These are phyloP conservation scores for Rhizodiscina lignyota DNA, from an alignment of 495 filamentous ascomycete species.

Conservation along the genomic window DNA sequence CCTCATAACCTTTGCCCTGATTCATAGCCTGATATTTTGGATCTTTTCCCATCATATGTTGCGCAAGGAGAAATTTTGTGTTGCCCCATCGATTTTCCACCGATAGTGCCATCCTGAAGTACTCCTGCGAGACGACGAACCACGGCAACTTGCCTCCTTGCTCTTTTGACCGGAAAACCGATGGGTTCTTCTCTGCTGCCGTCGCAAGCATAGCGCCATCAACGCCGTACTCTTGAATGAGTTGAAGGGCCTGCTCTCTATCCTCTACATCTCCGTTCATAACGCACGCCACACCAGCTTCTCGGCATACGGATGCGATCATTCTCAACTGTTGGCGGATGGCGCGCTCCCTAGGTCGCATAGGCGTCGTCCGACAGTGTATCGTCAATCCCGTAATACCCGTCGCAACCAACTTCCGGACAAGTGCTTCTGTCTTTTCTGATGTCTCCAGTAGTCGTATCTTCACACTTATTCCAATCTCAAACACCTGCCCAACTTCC, in stretches of 20 bases:
- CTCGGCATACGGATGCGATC: conserved; percentile 58
- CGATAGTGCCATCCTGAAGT: conserved; percentile 51
- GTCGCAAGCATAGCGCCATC: conserved; percentile 97
- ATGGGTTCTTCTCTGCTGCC: conserved; percentile 73
- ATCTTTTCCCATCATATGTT: conserved; percentile 74
- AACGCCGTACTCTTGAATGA: conserved; percentile 59
- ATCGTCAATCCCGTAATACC: conserved; percentile 86
- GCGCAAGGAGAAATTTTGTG: conserved; percentile 75
- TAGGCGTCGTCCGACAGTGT: conserved; percentile 89
- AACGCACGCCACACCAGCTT: conserved; percentile 71
- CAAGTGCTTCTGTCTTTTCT: conserved; percentile 53
- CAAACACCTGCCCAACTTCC: conserved; percentile 54
- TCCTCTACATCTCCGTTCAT: conserved; percentile 86
- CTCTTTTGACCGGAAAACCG: conserved; percentile 51
- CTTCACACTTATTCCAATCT: conserved; percentile 89
- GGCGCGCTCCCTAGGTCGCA: conserved; percentile 78
- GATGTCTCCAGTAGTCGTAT: conserved; percentile 73
- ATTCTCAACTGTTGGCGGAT: conserved; percentile 73
- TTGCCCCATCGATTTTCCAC: conserved; percentile 77
- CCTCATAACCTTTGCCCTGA: conserved; percentile 41
- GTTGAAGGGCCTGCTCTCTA: conserved; percentile 44
- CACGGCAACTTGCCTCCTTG: conserved; percentile 50
- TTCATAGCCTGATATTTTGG: conserved; percentile 37
- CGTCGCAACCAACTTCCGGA: conserved; percentile 56
- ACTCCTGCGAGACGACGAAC: conserved; percentile 57